Base-by-base conservation (phyloP, 441 rosid species). In the Viola pubescens region DNA sequence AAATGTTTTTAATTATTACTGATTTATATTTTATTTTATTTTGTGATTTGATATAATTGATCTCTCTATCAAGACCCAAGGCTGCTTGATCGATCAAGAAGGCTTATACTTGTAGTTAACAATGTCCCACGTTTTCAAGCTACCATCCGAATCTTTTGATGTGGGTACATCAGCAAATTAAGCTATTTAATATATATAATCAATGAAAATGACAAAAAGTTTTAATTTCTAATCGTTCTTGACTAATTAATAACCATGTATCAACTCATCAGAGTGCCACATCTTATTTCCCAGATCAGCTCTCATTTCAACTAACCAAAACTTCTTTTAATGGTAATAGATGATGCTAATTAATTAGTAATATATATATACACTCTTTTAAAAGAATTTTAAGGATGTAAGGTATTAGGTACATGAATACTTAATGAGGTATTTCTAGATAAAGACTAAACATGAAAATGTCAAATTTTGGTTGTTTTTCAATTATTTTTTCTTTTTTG, bases 41-140 rank as follows among this genome's bases (percentile, higher is more conserved):
- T 19, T 19, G 26, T 19, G 26, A 19, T 19, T 19, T 19, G 26
- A 1, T 19, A 19, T 19, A 19, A 19, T 19, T 19, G 26, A 19
- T 19, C 26, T 19, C 26, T 19, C 26, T 19, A 19, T 19, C 26
- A 26, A 26, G 34, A 26, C 34, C 34, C 3, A 26, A 26, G 34
- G 34, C 34, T 26, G 47, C 41, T 59, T 58, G 57, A 56, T 58
- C 59, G 72, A 68, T 67, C 71, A 56, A 70, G 67, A 78, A 84
- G 82, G 88, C 81, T 73, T 79, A 65, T 78, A 75, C 96, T 89
- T 82, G 84, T 75, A 82, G 84, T 75, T 70, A 85, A 77, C 89
- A 79, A 80, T 80, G 81, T 83, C 88, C 87, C 75, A 69, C 67
- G 68, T 71, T 73, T 71, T 68, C 77, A 89, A 89, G 91, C 62